Evolutionary conservation across 306 rosid species (phyloP), one percentile per base, ranked within the genome.

Genomic region (Astragalus glycyphyllos): DNA sequence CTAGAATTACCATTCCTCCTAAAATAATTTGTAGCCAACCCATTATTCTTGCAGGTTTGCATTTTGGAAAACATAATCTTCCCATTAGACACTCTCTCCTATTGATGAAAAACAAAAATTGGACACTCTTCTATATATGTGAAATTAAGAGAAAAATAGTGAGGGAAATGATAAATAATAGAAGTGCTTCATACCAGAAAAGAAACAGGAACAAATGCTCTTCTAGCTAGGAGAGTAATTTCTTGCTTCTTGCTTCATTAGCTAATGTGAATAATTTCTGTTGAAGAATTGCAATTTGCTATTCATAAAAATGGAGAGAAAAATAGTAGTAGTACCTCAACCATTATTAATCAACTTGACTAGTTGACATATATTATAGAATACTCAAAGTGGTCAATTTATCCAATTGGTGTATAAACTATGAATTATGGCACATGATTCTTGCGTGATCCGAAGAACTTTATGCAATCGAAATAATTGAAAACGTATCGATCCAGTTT

Each of bases 1-100:
- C 84, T 23, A 82, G 23, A 69, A 89, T 77, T n/a, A 91, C 96
- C 50, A 87, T 76, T 4, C 87, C 91, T 67, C 97, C 96, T 58
- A 91, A 57, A 5, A 82, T 51, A 23, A 91, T 65, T 76, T 95
- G 99, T 34, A 89, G 48, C 83, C 88, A 84, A 51, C 96, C 85
- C 91, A 89, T 68, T 68, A 78, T 29, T 68, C 82, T 79, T 20
- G 71, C 71, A 13, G 73, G 23, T 54, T 76, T 87, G 65, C 83
- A 82, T 76, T 84, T 89, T 29, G 86, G 86, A 77, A 84, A 71
- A 86, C 90, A 84, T 65, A 71, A 46, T 42, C 83, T 85, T 67
- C 69, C 72, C 96, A 89, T 88, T 62, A 38, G 32, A 7, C 41
- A 47, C 63, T 58, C 13, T 45, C 66, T 58, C 7, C 55, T 58